phyloP scores from a whole-genome alignment of 495 filamentous ascomycete genomes.

The Talaromyces thailandensis region DNA sequence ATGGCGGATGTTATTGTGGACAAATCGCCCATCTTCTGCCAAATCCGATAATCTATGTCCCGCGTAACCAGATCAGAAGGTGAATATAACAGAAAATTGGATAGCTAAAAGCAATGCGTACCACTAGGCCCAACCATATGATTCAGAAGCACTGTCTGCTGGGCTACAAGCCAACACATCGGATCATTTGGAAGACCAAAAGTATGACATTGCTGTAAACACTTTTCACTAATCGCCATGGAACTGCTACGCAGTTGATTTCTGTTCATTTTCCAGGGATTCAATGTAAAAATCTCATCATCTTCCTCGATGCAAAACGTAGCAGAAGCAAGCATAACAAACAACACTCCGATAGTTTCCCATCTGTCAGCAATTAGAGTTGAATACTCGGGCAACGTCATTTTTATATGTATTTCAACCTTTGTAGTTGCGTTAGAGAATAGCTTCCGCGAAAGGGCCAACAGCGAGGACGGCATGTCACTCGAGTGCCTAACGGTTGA shows the following conservation, averaged over 20 bases:
- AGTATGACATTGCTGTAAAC: neutral
- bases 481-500: neutral
- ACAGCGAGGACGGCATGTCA: neutral
- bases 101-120: neutral
- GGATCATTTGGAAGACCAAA: neutral
- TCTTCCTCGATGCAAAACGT: conserved; percentile 6
- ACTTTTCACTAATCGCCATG: neutral
- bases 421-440: neutral
- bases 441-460: neutral
- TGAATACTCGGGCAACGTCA: conserved; percentile 7
- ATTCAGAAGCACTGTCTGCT: neutral
- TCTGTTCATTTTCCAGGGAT: conserved; percentile 4
- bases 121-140: neutral
- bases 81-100: neutral
- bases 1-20: conserved; percentile 32
- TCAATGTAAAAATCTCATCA: conserved; percentile 7
- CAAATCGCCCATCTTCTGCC: conserved; percentile 19
- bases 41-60: conserved; percentile 16
- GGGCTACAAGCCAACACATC: neutral
- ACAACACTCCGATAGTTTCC: conserved; percentile 8
- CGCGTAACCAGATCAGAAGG: neutral
- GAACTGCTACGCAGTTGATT: neutral
- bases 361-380: conserved; percentile 3
- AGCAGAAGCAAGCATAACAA: conserved; percentile 1
- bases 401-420: neutral